Evolutionary conservation across 805 yeast species (phyloP).

Genomic region (Cyberlindnera xylosilytica): DNA sequence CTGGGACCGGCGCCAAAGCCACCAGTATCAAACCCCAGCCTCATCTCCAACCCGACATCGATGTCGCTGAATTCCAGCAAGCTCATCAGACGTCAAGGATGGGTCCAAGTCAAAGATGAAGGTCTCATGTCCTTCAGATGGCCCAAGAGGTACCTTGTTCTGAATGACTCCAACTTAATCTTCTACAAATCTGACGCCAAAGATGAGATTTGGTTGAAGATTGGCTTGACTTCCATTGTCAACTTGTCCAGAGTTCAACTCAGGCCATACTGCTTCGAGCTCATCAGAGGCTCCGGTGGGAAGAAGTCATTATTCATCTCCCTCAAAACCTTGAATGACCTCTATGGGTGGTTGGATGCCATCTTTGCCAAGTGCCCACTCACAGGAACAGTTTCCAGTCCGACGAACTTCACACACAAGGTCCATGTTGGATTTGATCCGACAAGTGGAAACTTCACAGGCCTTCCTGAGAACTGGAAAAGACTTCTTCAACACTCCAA

Average conservation of each 20-base stretch:
- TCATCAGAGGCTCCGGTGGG: conserved; percentile 39
- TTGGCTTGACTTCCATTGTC: conserved; percentile 56
- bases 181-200: conserved; percentile 65
- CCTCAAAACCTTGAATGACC: conserved; percentile 74
- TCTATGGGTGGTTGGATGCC: conserved; percentile 88
- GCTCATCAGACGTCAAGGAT: conserved; percentile 52
- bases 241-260: conserved; percentile 66
- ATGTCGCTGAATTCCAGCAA: conserved; percentile 27
- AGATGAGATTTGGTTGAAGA: conserved; percentile 46
- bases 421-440: conserved; percentile 90
- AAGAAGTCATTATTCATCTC: conserved; percentile 69
- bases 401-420: conserved; percentile 91
- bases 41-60: conserved; percentile 30
- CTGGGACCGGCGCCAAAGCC: conserved; percentile 58
- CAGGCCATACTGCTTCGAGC: conserved; percentile 79
- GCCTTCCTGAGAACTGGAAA: conserved; percentile 94
- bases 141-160: conserved; percentile 83
- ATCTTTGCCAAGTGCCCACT: conserved; percentile 75
- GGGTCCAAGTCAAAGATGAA: conserved; percentile 92
- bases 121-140: conserved; percentile 87
- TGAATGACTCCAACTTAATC: conserved; percentile 70
- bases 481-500: conserved; percentile 79
- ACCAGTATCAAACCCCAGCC: conserved; percentile 33
- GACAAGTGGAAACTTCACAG: conserved; percentile 81
- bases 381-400: conserved; percentile 70